Conservation (phyloP, 2,329 filamentous ascomycete genomes). For the Fusarium anthophilum region DNA sequence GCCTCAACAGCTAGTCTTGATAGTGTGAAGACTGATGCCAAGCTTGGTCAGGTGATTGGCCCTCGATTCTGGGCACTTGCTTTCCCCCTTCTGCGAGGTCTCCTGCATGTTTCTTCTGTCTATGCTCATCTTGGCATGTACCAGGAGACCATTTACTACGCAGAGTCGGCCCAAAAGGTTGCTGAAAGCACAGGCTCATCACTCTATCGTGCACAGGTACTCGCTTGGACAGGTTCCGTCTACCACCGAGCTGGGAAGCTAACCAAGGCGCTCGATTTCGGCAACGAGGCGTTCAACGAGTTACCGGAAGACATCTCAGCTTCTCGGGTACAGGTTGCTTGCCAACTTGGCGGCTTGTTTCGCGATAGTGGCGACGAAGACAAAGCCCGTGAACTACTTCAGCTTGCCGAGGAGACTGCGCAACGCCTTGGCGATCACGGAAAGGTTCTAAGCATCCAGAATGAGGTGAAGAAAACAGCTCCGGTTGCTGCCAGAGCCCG, state of each 20-base stretch:
- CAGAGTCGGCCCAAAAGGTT: slow-evolving; percentile 83
- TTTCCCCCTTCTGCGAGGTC: slow-evolving; percentile 74
- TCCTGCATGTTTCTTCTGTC: slow-evolving; percentile 78
- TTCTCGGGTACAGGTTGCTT: slow-evolving; percentile 56
- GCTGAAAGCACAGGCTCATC: slow-evolving; percentile 73
- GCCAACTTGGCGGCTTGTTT: slow-evolving; percentile 66
- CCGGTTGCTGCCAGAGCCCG: slow-evolving; percentile 21
- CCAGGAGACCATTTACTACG: slow-evolving; percentile 87
- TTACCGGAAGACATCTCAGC: slow-evolving; percentile 55
- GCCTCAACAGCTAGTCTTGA: slow-evolving; percentile 44
- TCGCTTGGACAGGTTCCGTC: slow-evolving; percentile 64
- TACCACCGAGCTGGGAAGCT: slow-evolving; percentile 67
- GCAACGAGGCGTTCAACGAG: slow-evolving; percentile 62
- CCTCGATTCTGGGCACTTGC: slow-evolving; percentile 84
- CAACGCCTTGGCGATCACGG: slow-evolving; percentile 45
- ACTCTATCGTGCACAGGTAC: slow-evolving; percentile 64
- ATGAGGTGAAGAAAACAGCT: slow-evolving; percentile 21
- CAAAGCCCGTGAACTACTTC: slow-evolving; percentile 55
- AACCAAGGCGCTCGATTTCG: slow-evolving; percentile 65
- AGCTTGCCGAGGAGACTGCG: slow-evolving; percentile 60
- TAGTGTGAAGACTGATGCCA: slow-evolving; percentile 38
- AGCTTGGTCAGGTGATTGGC: slow-evolving; percentile 40
- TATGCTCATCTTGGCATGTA: slow-evolving; percentile 88
- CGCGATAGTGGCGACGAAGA: slow-evolving; percentile 58
- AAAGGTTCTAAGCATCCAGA: slow-evolving; percentile 16